Percentiles rank a stretch among this genome's conserved stretches.
Evolutionary conservation across 495 filamentous ascomycete species (phyloP).

Genomic region (Aspergillus olivimuriae): DNA sequence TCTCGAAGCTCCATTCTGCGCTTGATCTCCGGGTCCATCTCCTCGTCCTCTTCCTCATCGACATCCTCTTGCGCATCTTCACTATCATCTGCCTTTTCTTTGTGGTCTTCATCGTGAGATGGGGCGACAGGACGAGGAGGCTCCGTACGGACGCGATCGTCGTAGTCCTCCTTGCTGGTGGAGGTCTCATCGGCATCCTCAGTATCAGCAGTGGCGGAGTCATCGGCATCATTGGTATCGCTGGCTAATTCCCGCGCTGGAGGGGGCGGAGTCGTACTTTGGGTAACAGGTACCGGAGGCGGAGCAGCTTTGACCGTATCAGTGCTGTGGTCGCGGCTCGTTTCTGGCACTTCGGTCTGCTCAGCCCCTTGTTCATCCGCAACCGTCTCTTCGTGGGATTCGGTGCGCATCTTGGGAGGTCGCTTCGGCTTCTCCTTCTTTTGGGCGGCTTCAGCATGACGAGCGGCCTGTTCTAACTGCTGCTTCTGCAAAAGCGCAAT

Average conservation of each 20-base stretch:
- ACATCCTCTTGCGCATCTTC: conserved; percentile 37
- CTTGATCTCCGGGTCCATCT: conserved; percentile 84
- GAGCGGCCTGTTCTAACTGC: conserved; percentile 76
- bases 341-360: conserved; percentile 44
- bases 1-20: conserved; percentile 85
- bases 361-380: conserved; percentile 34
- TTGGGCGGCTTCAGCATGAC: conserved; percentile 69
- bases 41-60: conserved; percentile 75
- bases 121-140: conserved; percentile 14
- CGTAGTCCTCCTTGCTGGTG: conserved; percentile 67
- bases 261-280: conserved; percentile 36
- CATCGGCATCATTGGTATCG: conserved; percentile 85
- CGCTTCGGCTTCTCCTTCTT: conserved; percentile 86
- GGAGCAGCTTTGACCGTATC: conserved; percentile 46
- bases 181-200: conserved; percentile 74
- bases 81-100: conserved; percentile 33
- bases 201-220: conserved; percentile 79
- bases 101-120: conserved; percentile 15
- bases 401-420: conserved; percentile 72
- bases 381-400: conserved; percentile 39
- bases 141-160: conserved; percentile 39
- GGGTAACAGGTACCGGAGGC: conserved; percentile 39
- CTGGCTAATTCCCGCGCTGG: conserved; percentile 51
- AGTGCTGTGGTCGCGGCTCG: conserved; percentile 47
- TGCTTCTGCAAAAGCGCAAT: conserved; percentile 93